Base-by-base conservation (phyloP, 306 rosid species). In the Quercus rubra region DNA sequence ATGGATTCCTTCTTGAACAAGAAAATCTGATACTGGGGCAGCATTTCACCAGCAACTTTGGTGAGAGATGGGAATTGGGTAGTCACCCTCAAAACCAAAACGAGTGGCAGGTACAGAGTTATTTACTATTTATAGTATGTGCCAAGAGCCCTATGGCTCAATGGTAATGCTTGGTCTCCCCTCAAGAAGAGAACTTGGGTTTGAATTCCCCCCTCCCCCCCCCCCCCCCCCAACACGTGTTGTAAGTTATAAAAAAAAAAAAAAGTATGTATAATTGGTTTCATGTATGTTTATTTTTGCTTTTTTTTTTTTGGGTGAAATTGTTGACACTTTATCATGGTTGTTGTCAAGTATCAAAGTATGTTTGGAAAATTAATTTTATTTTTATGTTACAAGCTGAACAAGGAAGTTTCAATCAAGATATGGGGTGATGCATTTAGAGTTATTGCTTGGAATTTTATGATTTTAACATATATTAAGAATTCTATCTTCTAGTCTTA, bases 71-170 rank as follows among this genome's bases (percentile, higher is more conserved):
- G 70, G 86, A 68, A 46, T 75, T 57, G 49, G 76, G 82, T 70
- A 79, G 78, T 85, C 84, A 64, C 71, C 67, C 70, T 31, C 85
- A 75, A 78, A 69, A 56, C 82, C 91, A 88, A 80, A 84, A 78
- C 62, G 82, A 68, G 72, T 84, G 87, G 90, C 90, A 91, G 98
- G 98, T 93, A 83, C 66, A 55, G 51, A 23, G 51, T 23, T 33
- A 68, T 73, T 52, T 68, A 58, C 14, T 55, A 18, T 74, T 21
- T 52, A 57, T 0, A 38, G 43, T 38, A 0, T 38, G 11, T 38
- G 2, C 46, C 46, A 38, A 7, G 46, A 38, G 2, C 46, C 10
- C 10, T 2, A 0, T 7, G 46, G 46, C 46, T 8, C 46, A 38
- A 38, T 38, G 0, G 46, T 38, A 38, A 38, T 38, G 46, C 46